Percentiles rank a stretch among this genome's conserved stretches.
Conservation (phyloP, 129 eudicot species). For the Solidago caesia region DNA sequence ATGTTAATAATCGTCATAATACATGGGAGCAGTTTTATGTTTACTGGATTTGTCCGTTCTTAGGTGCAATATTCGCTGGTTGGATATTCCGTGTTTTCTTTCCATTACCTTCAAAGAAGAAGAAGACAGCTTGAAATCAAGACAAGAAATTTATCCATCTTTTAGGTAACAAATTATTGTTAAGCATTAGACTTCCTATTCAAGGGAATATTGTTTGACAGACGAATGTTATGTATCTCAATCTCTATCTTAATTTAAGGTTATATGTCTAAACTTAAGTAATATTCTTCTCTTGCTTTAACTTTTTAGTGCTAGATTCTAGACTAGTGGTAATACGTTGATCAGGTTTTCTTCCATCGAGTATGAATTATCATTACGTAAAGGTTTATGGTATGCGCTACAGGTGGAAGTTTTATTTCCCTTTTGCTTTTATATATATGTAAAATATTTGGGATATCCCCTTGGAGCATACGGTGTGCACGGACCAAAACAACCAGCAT, state of each 20-base stretch:
- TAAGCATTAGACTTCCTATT: neutral
- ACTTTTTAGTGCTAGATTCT: constrained; percentile 1
- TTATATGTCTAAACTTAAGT: neutral
- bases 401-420: too few relatives aligned
- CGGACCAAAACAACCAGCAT: too few relatives aligned
- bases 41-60: constrained; percentile 77
- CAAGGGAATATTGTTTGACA: constrained; percentile 5
- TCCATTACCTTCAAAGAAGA: constrained; percentile 54
- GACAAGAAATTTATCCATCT: neutral
- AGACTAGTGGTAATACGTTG: neutral
- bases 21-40: constrained; percentile 87
- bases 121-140: constrained; percentile 47
- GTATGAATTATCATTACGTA: neutral
- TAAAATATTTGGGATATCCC: too few relatives aligned
- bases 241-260: neutral
- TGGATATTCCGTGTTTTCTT: constrained; percentile 66
- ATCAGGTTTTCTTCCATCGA: neutral
- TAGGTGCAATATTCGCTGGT: constrained; percentile 73
- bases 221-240: constrained; percentile 21
- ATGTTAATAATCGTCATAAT: constrained; percentile 59
- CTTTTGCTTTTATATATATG: too few relatives aligned
- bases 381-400: neutral
- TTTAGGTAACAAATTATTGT: constrained; percentile 21
- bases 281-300: neutral
- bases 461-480: too few relatives aligned